phyloP scores from a whole-genome alignment of 345 rosid species.

The Lagerstroemia speciosa region DNA sequence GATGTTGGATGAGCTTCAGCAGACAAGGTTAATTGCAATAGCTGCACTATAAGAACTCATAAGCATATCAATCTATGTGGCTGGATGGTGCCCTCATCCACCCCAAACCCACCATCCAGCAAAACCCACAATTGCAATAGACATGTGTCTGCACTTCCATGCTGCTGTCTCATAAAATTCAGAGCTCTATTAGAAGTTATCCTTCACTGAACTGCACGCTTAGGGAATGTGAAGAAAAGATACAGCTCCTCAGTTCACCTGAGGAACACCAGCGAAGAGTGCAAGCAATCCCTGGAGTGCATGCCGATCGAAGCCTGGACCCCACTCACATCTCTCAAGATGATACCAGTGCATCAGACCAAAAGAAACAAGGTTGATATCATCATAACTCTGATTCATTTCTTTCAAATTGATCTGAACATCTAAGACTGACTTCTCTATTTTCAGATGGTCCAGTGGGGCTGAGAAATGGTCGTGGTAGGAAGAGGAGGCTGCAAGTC shows the following conservation, averaged over 20 bases:
- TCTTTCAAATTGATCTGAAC: too few species aligned
- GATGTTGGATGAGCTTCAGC: not conserved
- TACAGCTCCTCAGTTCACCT: conserved; percentile 63
- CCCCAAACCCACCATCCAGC: not conserved
- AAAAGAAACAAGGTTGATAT: conserved; percentile 44
- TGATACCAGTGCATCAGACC: conserved; percentile 29
- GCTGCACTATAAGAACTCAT: too few species aligned
- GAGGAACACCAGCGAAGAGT: conserved; percentile 62
- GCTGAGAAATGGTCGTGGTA: conserved; percentile 19
- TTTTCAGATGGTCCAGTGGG: conserved; percentile 27
- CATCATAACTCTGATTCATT: too few species aligned
- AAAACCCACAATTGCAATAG: not conserved
- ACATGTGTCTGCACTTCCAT: not conserved
- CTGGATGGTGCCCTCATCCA: not conserved
- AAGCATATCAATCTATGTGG: not conserved
- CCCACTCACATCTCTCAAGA: conserved; percentile 38
- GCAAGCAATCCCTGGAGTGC: conserved; percentile 55
- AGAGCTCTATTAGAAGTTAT: conserved; percentile 1
- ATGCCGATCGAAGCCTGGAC: conserved; percentile 52
- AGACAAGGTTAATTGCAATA: not conserved
- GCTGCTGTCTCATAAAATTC: not conserved
- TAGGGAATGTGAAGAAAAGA: conserved; percentile 70
- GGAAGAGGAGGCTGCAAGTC: conserved; percentile 22
- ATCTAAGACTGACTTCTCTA: too few species aligned
- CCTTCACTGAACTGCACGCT: conserved; percentile 75